Conservation (phyloP, 2,329 filamentous ascomycete species). For the Emmonsiellopsis sp. region DNA sequence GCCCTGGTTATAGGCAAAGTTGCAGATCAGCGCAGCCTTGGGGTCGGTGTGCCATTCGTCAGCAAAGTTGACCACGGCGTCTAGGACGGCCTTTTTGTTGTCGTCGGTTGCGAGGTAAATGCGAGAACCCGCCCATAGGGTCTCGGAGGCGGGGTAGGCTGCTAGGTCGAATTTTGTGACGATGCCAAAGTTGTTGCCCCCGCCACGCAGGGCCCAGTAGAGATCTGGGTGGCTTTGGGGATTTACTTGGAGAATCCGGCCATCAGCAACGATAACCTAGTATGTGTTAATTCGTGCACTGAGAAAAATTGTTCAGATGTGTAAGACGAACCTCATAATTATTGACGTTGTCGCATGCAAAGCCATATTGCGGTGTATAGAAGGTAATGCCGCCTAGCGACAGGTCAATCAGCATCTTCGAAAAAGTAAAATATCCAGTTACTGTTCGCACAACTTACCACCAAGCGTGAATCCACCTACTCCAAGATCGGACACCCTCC, state of each 20-base stretch:
- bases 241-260: constrained; percentile 30
- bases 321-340: constrained; percentile 21
- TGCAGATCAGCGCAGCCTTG: constrained; percentile 28
- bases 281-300: constrained; percentile 12
- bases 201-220: constrained; percentile 42
- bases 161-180: constrained; percentile 34
- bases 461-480: constrained; percentile 20
- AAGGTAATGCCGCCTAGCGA: constrained; percentile 25
- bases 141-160: constrained; percentile 25
- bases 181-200: constrained; percentile 34
- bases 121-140: constrained; percentile 32
- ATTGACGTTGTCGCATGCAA: constrained; percentile 27
- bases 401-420: not conserved
- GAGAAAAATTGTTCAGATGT: no score
- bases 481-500: constrained; percentile 21
- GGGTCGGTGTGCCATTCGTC: constrained; percentile 24
- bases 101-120: constrained; percentile 18
- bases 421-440: not conserved
- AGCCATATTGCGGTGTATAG: constrained; percentile 25
- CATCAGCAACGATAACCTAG: constrained; percentile 33
- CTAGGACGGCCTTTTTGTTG: constrained; percentile 20
- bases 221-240: constrained; percentile 37
- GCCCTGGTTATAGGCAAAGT: constrained; percentile 20
- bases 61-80: constrained; percentile 25
- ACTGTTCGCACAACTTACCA: constrained; percentile 8